Conservation (phyloP, 2,329 filamentous ascomycete species). For the Fusarium piperis region DNA sequence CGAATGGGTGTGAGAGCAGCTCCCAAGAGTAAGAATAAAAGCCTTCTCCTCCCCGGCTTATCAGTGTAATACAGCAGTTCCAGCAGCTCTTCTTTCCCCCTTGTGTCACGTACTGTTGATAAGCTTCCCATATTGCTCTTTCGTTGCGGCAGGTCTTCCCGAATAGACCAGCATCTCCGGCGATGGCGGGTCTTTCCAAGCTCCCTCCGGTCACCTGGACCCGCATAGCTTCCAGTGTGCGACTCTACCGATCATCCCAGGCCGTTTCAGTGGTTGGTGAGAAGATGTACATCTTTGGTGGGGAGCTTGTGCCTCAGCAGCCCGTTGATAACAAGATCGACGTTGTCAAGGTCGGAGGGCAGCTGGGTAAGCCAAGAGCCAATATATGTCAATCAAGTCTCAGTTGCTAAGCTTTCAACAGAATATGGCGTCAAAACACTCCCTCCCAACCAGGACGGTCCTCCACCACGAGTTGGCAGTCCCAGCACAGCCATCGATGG, state of each 20-base stretch:
- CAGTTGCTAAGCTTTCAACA: background rate
- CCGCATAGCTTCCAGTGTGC: constrained; percentile 34
- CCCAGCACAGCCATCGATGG: constrained; percentile 56
- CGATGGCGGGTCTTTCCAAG: background rate
- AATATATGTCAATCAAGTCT: background rate
- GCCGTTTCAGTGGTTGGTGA: constrained; percentile 52
- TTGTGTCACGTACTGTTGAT: background rate
- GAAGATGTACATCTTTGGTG: constrained; percentile 59
- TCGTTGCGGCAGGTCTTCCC: background rate
- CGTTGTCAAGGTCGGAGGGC: constrained; percentile 44
- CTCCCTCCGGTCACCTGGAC: constrained; percentile 34
- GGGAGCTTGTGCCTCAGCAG: constrained; percentile 60
- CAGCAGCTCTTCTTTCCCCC: background rate
- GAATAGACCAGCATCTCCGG: background rate
- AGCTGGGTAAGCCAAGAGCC: background rate
- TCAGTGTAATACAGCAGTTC: background rate
- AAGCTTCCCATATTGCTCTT: background rate
- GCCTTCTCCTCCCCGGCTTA: background rate
- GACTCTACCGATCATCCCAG: constrained; percentile 62
- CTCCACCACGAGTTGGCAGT: constrained; percentile 65
- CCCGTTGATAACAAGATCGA: constrained; percentile 61
- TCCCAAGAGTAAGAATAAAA: background rate
- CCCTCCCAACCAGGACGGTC: constrained; percentile 42
- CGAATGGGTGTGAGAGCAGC: background rate
- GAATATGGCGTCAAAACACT: constrained; percentile 28